Evolutionary conservation across 257 asterid genomes (phyloP).

Genomic region (Linaria vulgaris): DNA sequence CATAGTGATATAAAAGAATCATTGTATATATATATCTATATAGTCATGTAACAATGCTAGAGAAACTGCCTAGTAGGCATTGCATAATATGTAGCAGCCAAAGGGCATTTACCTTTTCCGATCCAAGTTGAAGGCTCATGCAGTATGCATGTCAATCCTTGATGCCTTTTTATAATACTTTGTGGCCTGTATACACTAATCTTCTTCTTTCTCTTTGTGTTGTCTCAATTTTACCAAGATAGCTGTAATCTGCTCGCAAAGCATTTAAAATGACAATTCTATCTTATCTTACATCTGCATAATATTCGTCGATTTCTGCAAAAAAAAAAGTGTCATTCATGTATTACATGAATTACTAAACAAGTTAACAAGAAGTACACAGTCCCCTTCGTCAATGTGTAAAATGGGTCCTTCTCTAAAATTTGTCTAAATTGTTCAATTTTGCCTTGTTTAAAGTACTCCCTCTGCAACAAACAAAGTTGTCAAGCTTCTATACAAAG

Average conservation of each 20-base stretch:
- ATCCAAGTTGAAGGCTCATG: conserved; percentile 99
- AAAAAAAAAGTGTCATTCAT: conserved; percentile 25
- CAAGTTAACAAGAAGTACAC: not conserved
- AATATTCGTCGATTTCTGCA: conserved; percentile 98
- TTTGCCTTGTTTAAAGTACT: conserved; percentile 97
- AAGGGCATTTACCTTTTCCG: conserved; percentile 73
- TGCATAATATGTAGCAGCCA: conserved; percentile 15
- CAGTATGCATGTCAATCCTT: conserved; percentile 93
- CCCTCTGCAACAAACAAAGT: conserved; percentile 66
- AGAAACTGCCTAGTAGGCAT: conserved; percentile 16
- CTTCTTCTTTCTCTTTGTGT: conserved; percentile 90
- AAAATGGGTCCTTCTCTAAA: conserved; percentile 70
- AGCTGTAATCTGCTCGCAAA: conserved; percentile 92
- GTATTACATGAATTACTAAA: conserved; percentile 21
- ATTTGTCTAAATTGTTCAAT: conserved; percentile 87
- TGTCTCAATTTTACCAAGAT: conserved; percentile 86
- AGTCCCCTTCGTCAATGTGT: conserved; percentile 21
- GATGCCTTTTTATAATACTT: conserved; percentile 97
- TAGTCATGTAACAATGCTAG: conserved; percentile 3
- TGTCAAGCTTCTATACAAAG: conserved; percentile 1
- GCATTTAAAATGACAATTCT: conserved; percentile 97
- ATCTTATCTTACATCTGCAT: conserved; percentile 94
- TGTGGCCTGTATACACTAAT: conserved; percentile 86
- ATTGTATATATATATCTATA: conserved; percentile 13
- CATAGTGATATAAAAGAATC: not conserved